A percentile compares a stretch with the other conserved stretches of the same genome.
Evolutionary conservation across 176 grass and related monocot genomes (phyloP).

Genomic region (Secale cereale): DNA sequence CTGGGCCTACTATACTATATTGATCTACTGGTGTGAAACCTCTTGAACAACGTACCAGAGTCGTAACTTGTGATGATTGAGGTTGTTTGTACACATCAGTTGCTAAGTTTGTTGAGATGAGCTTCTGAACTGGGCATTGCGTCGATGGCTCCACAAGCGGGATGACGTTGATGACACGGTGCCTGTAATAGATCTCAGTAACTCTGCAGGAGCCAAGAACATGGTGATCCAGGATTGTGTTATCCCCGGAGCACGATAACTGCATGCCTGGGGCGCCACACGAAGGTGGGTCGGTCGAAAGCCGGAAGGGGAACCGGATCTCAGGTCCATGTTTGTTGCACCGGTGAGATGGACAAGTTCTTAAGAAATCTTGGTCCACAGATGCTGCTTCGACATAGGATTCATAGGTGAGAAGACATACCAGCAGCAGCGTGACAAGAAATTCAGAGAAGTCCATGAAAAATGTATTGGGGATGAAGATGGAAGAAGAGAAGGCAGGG

Average conservation of each 20-base stretch:
- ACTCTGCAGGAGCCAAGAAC: conserved; percentile 32
- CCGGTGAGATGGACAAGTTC: background rate
- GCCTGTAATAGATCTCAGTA: conserved; percentile 25
- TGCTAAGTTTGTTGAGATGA: background rate
- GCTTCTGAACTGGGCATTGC: conserved; percentile 34
- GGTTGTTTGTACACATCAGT: conserved; percentile 26
- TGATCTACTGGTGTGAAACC: background rate
- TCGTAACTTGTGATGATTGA: background rate
- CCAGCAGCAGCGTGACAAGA: background rate
- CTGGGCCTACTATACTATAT: conserved; percentile 2
- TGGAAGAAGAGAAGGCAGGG: background rate
- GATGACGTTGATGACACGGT: conserved; percentile 2
- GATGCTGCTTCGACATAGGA: background rate
- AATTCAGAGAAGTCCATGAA: background rate
- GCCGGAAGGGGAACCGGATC: background rate
- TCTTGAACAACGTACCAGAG: conserved; percentile 37
- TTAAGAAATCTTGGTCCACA: conserved; percentile 6
- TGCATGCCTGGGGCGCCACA: conserved; percentile 32
- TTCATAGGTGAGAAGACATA: conserved; percentile 13
- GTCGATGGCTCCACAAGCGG: background rate
- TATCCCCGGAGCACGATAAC: conserved; percentile 40
- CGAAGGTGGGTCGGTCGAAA: background rate
- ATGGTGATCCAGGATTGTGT: conserved; percentile 31
- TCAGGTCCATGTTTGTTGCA: background rate
- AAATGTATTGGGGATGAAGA: background rate